Base-by-base conservation (phyloP, 2,329 filamentous ascomycete species). In the Emergomyces africanus region DNA sequence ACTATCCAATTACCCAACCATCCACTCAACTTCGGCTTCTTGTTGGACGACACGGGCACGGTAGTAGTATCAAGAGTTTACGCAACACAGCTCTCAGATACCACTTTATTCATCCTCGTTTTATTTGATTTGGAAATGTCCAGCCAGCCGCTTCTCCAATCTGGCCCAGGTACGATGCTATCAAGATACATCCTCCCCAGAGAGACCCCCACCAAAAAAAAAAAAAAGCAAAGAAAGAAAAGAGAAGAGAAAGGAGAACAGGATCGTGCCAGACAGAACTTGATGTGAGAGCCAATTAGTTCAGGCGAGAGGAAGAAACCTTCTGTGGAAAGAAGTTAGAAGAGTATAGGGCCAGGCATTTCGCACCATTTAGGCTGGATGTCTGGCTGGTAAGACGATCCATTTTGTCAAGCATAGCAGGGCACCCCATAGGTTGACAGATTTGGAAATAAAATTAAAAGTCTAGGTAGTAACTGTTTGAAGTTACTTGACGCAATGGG, bases 121-220 rank as follows among this genome's bases (percentile, higher is more conserved):
- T 30, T n/a, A n/a, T 28, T 39, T 57, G 3, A n/a, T 8, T 37
- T 51, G 72, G 81, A 65, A 70, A 97, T 99, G 94, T 99, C 94
- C 64, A 90, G 86, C 73, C 92, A 96, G 78, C 94, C 94, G 70
- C 88, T 99, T 61, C 89, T 99, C 66, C 91, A 96, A 73, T 92
- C 90, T 57, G 87, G 91, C 57, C 91, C 90, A 65, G 91, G 91
- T 95, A 81, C 67, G 80, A 69, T 55, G 33, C 33, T 39, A 10
- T 35, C 49, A 54, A 51, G 42, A 35, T n/a, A 28, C 37, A 51
- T 57, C 55, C 56, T 44, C 3, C 58, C 42, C 33, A 55, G 56
- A 54, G 60, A 37, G 20, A 49, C 50, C 56, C 41, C 30, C 30
- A 3, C 30, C 30, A 6, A 30, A 30, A 30, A 30, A 30, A 30